phyloP scores from a whole-genome alignment of 352 stramenopile genomes.

The Globisporangium perplexum region DNA sequence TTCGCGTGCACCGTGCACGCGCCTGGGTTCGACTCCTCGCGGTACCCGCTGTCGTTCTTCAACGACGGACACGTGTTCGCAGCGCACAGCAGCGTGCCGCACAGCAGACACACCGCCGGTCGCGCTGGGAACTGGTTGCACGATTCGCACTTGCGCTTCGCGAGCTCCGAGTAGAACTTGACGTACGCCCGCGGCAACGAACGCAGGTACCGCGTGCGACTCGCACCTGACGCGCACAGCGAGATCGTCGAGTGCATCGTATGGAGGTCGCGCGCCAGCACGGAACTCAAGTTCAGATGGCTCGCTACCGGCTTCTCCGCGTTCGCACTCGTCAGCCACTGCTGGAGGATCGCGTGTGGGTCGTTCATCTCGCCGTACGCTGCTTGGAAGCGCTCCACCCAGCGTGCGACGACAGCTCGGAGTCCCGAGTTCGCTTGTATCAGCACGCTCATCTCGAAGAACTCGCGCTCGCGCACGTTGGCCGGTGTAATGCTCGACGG shows the following conservation, averaged over 20 bases:
- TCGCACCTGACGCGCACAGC: conserved; percentile 53
- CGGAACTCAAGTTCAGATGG: conserved; percentile 26
- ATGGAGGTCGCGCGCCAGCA: conserved; percentile 64
- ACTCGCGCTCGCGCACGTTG: conserved; percentile 40
- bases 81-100: conserved; percentile 71
- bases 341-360: conserved; percentile 50
- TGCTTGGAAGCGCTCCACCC: conserved; percentile 60
- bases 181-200: conserved; percentile 72
- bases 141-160: conserved; percentile 67
- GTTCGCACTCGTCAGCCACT: conserved; percentile 76
- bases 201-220: conserved; percentile 64
- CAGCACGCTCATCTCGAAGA: conserved; percentile 33
- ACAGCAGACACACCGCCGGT: conserved; percentile 82
- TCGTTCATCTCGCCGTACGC: conserved; percentile 82
- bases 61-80: conserved; percentile 76
- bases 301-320: conserved; percentile 16
- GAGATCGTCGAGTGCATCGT: conserved; percentile 77
- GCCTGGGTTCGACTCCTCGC: conserved; percentile 73
- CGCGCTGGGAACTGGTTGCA: conserved; percentile 79
- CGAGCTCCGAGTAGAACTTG: conserved; percentile 82
- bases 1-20: conserved; percentile 82
- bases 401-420: conserved; percentile 35
- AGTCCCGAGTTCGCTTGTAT: conserved; percentile 18
- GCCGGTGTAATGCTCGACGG: conserved; percentile 52
- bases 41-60: conserved; percentile 66